phyloP scores from a whole-genome alignment of 192 early-diverging fungal genomes.

The Endogone sp. region DNA sequence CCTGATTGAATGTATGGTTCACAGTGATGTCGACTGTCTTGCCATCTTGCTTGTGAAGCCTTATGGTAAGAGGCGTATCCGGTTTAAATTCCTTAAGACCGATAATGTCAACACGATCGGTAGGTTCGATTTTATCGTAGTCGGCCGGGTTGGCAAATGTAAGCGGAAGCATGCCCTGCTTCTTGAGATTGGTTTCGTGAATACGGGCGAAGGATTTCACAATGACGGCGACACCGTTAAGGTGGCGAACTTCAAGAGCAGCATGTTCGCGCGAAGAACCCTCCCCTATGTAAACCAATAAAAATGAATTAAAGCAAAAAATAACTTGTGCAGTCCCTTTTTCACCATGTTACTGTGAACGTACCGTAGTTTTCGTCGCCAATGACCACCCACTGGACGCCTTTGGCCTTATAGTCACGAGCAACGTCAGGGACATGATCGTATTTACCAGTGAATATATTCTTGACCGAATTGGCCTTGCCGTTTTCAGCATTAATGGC shows the following conservation, averaged over 20 bases:
- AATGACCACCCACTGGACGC: constrained; percentile 89
- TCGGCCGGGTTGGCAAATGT: constrained; percentile 93
- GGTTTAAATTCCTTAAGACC: constrained; percentile 82
- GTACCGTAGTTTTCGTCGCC: constrained; percentile 96
- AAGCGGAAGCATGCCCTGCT: constrained; percentile 97
- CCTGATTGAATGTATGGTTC: constrained; percentile 99
- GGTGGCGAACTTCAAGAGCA: constrained; percentile 94
- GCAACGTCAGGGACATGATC: constrained; percentile 91
- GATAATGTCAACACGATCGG: constrained; percentile 84
- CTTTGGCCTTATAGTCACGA: constrained; percentile 90
- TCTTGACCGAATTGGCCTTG: constrained; percentile 71
- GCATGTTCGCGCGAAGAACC: constrained; percentile 99
- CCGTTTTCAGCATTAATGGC: constrained; percentile 89
- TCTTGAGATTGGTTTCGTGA: constrained; percentile 99
- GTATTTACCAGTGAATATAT: constrained; percentile 69
- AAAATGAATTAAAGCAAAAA: no score
- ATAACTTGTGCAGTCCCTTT: no score
- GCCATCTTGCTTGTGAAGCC: constrained; percentile 78
- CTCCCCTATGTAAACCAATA: constrained; percentile 50
- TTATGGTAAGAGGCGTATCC: constrained; percentile 82
- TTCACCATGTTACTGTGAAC: no score
- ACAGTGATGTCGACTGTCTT: constrained; percentile 71
- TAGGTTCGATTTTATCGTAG: constrained; percentile 87
- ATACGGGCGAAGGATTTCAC: constrained; percentile 98
- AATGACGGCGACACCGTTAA: constrained; percentile 91